Evolutionary conservation across 1,284 basidiomycete genomes (phyloP).

Genomic region (Pseudozyma tsukubaensis): DNA sequence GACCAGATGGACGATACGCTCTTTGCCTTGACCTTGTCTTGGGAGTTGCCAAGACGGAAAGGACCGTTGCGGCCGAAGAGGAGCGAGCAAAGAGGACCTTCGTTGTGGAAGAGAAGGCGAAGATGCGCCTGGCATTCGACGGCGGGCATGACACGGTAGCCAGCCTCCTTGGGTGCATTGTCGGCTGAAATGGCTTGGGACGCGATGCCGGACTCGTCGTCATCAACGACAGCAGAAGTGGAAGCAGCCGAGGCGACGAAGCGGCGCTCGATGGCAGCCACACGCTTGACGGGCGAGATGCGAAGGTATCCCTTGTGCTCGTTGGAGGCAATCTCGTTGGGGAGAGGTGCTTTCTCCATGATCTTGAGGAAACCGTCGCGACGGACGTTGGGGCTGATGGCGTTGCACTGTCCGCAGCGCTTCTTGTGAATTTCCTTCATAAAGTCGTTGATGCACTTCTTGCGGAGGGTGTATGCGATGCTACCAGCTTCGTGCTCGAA

Average conservation of each 20-base stretch:
- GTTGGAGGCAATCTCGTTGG: slow-evolving; percentile 38
- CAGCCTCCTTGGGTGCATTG: slow-evolving; percentile 56
- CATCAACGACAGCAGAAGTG: slow-evolving; percentile 21
- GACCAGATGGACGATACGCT: slow-evolving; percentile 32
- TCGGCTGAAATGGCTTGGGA: slow-evolving; percentile 49
- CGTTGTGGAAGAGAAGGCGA: slow-evolving; percentile 86
- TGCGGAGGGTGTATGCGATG: slow-evolving; percentile 87
- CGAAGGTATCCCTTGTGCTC: slow-evolving; percentile 40
- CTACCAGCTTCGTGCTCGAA: slow-evolving; percentile 71
- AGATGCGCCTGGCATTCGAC: slow-evolving; percentile 94
- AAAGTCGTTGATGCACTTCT: slow-evolving; percentile 85
- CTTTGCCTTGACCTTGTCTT: slow-evolving; percentile 37
- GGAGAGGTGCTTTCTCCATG: slow-evolving; percentile 74
- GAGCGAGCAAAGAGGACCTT: slow-evolving; percentile 82
- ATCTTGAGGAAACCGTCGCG: slow-evolving; percentile 95
- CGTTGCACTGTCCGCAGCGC: slow-evolving; percentile 79
- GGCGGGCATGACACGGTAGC: slow-evolving; percentile 81
- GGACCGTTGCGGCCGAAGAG: slow-evolving; percentile 93
- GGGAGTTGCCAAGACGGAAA: slow-evolving; percentile 71
- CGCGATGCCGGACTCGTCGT: slow-evolving; percentile 24
- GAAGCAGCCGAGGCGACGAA: slow-evolving; percentile 24
- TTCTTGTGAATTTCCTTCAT: slow-evolving; percentile 78
- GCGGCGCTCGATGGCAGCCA: slow-evolving; percentile 44
- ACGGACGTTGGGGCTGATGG: slow-evolving; percentile 87
- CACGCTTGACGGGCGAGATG: slow-evolving; percentile 57